These are phyloP conservation scores for Hemileccinum impolitum DNA, from an alignment of 768 basidiomycete genomes.

Conservation along the genomic window DNA sequence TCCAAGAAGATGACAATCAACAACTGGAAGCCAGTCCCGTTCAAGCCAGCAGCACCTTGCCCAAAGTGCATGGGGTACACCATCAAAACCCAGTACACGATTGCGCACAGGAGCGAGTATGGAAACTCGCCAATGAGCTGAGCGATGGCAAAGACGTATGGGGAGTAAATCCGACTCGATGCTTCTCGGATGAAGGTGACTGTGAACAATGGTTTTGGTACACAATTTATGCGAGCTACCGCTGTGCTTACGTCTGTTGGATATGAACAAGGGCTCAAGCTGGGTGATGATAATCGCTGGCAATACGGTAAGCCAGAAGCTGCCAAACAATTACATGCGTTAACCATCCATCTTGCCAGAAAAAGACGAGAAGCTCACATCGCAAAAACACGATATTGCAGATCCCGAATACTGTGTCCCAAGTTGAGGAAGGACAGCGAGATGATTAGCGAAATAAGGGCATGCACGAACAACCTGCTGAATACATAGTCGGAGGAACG, in stretches of 20 bases:
- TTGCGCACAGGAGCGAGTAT: slow-evolving; percentile 64
- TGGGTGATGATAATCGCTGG: slow-evolving; percentile 75
- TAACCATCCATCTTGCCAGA: background rate
- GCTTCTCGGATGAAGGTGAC: slow-evolving; percentile 54
- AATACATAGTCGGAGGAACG: slow-evolving; percentile 84
- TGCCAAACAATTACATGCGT: slow-evolving; percentile 18
- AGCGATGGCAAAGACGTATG: slow-evolving; percentile 78
- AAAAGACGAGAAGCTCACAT: slow-evolving; percentile 44
- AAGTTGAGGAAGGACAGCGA: slow-evolving; percentile 79
- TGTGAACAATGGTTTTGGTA: slow-evolving; percentile 9
- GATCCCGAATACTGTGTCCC: slow-evolving; percentile 56
- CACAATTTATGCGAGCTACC: slow-evolving; percentile 16
- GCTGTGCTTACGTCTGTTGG: slow-evolving; percentile 49
- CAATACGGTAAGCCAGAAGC: slow-evolving; percentile 64
- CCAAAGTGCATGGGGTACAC: slow-evolving; percentile 69
- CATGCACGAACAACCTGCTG: slow-evolving; percentile 74
- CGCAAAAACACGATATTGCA: slow-evolving; percentile 80
- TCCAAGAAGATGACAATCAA: slow-evolving; percentile 70
- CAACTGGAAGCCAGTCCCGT: slow-evolving; percentile 70
- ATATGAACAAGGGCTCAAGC: slow-evolving; percentile 74
- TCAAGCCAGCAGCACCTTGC: slow-evolving; percentile 54
- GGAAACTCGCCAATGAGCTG: slow-evolving; percentile 83
- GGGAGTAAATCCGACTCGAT: slow-evolving; percentile 82
- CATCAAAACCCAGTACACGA: slow-evolving; percentile 76
- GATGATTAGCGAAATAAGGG: slow-evolving; percentile 66